Evolutionary conservation across 1,284 basidiomycete species (phyloP).

Genomic region (Ceratobasidium sp.): DNA sequence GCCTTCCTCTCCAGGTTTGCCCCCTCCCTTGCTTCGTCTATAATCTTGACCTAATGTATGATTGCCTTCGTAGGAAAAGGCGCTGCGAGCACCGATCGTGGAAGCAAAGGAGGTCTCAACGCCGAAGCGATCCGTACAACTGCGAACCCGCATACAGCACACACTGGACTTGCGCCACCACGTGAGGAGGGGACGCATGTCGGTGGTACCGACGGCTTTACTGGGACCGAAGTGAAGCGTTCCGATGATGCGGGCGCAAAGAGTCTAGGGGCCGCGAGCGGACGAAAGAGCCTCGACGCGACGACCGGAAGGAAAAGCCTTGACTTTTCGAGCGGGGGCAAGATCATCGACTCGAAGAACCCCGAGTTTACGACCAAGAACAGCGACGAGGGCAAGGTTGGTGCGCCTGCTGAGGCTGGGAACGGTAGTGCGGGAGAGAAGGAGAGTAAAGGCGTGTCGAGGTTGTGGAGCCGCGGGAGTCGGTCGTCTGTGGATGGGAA

Average conservation of each 20-base stretch:
- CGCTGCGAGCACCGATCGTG: neutral
- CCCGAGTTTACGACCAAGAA: constrained; percentile 5
- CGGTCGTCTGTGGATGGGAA: constrained; percentile 20
- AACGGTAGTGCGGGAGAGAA: neutral
- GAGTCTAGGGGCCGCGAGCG: neutral
- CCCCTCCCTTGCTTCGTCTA: neutral
- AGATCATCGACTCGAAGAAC: too few species aligned
- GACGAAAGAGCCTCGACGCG: too few species aligned
- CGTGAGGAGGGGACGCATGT: constrained; percentile 14
- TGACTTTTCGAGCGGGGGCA: too few species aligned
- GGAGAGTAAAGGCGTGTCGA: constrained; percentile 14
- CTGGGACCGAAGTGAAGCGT: neutral
- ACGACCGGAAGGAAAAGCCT: too few species aligned
- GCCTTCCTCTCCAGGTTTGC: neutral
- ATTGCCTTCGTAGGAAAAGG: neutral
- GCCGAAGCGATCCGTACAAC: constrained; percentile 31
- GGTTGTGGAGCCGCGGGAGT: constrained; percentile 27
- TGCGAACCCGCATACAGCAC: constrained; percentile 33
- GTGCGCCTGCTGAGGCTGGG: neutral
- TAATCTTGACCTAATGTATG: too few species aligned
- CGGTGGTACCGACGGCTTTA: constrained; percentile 1
- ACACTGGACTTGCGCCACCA: constrained; percentile 13
- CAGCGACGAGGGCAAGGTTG: constrained; percentile 3
- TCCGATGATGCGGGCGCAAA: neutral
- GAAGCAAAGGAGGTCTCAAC: neutral